Evolutionary conservation across 2,329 filamentous ascomycete species (phyloP).

Genomic region (Apiospora rasikravindrae): DNA sequence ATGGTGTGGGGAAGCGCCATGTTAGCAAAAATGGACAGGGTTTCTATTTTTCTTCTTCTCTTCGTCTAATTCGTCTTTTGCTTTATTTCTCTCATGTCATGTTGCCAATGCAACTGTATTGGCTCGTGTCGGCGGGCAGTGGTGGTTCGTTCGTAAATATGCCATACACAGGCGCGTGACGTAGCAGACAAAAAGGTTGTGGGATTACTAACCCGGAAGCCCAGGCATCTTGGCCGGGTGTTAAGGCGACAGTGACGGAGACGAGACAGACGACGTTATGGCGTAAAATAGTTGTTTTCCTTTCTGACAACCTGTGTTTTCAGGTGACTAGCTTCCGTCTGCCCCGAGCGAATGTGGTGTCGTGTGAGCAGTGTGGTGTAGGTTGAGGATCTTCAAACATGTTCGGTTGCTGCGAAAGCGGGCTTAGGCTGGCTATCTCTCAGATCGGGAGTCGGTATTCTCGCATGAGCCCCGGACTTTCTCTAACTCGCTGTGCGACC

Average conservation of each 20-base stretch:
- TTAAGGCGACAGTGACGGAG: slow-evolving; percentile 1
- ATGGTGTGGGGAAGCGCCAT: not conserved
- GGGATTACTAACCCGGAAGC: slow-evolving; percentile 54
- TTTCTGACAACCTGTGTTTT: slow-evolving; percentile 5
- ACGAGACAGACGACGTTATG: slow-evolving; percentile 14
- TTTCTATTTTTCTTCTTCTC: not conserved
- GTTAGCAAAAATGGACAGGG: not conserved
- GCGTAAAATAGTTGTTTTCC: not conserved
- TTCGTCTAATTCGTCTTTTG: not conserved
- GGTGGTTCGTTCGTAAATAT: not conserved
- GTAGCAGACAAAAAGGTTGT: slow-evolving; percentile 7
- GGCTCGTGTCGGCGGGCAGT: not conserved
- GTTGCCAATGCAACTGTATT: not conserved
- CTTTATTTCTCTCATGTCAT: not conserved
- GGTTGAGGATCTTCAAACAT: slow-evolving; percentile 40
- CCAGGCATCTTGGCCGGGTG: slow-evolving; percentile 55
- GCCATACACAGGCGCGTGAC: not conserved
- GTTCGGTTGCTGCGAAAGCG: slow-evolving; percentile 31
- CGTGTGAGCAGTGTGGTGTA: slow-evolving; percentile 32
- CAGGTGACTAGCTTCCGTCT: slow-evolving; percentile 35
- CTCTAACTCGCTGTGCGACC: not conserved
- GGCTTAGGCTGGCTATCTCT: slow-evolving; percentile 19
- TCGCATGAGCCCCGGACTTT: not conserved
- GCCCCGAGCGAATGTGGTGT: slow-evolving; percentile 40
- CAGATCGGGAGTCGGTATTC: slow-evolving; percentile 18